Evolutionary conservation across 371 early-diverging fungal genomes (phyloP).

Genomic region (Mucor sp.): DNA sequence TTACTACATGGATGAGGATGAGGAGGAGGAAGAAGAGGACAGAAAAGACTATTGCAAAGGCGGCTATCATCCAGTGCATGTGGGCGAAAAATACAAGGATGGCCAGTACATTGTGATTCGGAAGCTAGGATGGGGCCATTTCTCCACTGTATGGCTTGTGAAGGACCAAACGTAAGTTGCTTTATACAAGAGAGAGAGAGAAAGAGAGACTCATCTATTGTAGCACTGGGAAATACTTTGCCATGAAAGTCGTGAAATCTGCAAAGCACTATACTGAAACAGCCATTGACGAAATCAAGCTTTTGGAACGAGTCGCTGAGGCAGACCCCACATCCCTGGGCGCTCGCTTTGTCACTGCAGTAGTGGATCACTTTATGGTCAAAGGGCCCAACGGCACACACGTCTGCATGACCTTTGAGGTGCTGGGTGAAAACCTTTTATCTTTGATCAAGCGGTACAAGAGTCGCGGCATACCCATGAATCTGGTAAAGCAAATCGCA

Average conservation of each 20-base stretch:
- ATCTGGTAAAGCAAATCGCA: conserved; percentile 86
- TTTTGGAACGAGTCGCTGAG: conserved; percentile 75
- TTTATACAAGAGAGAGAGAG: background rate
- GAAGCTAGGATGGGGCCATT: conserved; percentile 99
- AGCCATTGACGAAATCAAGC: conserved; percentile 94
- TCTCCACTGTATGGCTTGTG: conserved; percentile 98
- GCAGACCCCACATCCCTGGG: conserved; percentile 66
- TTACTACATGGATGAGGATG: conserved; percentile 2
- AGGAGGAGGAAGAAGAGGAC: conserved; percentile 84
- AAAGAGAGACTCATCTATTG: background rate
- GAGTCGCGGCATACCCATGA: conserved; percentile 84
- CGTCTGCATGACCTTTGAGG: conserved; percentile 97
- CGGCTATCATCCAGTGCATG: conserved; percentile 92
- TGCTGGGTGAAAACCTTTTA: conserved; percentile 93
- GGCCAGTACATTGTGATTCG: conserved; percentile 83
- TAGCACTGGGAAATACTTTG: conserved; percentile 79
- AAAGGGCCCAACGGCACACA: conserved; percentile 91
- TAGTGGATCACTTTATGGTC: conserved; percentile 89
- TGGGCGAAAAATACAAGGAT: conserved; percentile 84
- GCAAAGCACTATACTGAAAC: conserved; percentile 96
- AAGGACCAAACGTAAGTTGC: conserved; percentile 68
- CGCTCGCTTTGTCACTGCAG: conserved; percentile 75
- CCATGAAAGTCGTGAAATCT: conserved; percentile 96
- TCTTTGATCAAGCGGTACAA: conserved; percentile 77
- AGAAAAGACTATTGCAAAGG: conserved; percentile 89